Evolutionary conservation across 148 eudicot genomes (phyloP).

Genomic region (Cornus florida): DNA sequence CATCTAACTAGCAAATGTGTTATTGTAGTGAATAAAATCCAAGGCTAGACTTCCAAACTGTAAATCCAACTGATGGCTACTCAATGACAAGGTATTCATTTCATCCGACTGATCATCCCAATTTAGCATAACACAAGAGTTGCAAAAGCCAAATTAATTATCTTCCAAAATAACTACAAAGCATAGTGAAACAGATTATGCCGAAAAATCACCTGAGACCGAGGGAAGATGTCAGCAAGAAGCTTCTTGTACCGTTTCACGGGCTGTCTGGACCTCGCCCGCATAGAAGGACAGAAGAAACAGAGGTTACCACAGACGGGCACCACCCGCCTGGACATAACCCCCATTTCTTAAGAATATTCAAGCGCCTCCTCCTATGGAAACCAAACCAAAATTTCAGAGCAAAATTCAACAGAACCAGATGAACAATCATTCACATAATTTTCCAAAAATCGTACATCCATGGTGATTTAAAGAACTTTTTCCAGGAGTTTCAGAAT

Average conservation of each 20-base stretch:
- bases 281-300: constrained; percentile 73
- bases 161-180: not conserved
- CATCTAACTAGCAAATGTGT: not conserved
- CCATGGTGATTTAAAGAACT: not conserved
- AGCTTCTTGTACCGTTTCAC: constrained; percentile 87
- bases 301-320: constrained; percentile 89
- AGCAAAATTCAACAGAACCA: not conserved
- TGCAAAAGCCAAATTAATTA: not conserved
- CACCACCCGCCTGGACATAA: constrained; percentile 84
- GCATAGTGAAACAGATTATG: not conserved
- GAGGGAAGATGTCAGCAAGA: constrained; percentile 75
- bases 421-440: constrained; percentile 10
- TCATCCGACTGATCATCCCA: constrained; percentile 5
- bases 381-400: constrained; percentile 7
- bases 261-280: constrained; percentile 92
- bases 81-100: not conserved
- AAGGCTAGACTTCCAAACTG: not conserved
- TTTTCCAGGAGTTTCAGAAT: not conserved
- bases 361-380: constrained; percentile 24
- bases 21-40: not conserved
- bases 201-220: constrained; percentile 57
- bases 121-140: not conserved
- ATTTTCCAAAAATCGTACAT: not conserved
- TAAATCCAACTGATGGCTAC: not conserved
- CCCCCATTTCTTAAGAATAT: constrained; percentile 57